Evolutionary conservation across 2,329 filamentous ascomycete genomes (phyloP).

Genomic region (Fusarium pseudograminearum): DNA sequence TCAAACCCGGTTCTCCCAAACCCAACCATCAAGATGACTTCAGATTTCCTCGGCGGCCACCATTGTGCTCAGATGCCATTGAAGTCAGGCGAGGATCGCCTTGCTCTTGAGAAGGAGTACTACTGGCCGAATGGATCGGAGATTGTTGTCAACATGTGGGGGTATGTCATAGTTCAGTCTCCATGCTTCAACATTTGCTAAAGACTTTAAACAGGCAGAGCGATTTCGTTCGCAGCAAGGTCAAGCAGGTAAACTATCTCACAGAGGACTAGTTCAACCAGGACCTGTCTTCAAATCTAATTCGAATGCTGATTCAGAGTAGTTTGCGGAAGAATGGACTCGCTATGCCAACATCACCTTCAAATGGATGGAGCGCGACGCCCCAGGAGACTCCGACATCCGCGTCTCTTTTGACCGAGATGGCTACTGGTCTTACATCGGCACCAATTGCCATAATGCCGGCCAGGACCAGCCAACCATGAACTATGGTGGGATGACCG

Average conservation of each 20-base stretch:
- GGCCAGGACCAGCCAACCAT: background rate
- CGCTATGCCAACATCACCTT: background rate
- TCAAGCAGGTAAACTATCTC: background rate
- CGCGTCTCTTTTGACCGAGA: background rate
- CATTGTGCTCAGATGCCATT: background rate
- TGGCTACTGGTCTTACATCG: background rate
- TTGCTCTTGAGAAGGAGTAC: background rate
- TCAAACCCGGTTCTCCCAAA: background rate
- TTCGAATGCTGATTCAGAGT: accelerated
- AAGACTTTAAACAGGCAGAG: background rate
- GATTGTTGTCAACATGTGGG: slow-evolving; percentile 2
- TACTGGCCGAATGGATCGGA: background rate
- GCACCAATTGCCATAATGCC: background rate
- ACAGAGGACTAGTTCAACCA: too few relatives aligned
- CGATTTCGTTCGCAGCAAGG: background rate
- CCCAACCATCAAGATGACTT: background rate
- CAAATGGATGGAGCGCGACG: slow-evolving; percentile 1
- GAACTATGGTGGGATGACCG: slow-evolving; percentile 1
- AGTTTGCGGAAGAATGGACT: background rate
- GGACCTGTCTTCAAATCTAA: accelerated
- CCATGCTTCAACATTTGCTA: accelerated
- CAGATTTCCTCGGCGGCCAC: background rate
- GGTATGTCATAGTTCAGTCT: background rate
- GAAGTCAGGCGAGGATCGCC: background rate
- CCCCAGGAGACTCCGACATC: background rate